Percentiles rank a stretch among this genome's conserved stretches.
Conservation (phyloP, 116 monocot genomes). For the Phalaenopsis hybrid region DNA sequence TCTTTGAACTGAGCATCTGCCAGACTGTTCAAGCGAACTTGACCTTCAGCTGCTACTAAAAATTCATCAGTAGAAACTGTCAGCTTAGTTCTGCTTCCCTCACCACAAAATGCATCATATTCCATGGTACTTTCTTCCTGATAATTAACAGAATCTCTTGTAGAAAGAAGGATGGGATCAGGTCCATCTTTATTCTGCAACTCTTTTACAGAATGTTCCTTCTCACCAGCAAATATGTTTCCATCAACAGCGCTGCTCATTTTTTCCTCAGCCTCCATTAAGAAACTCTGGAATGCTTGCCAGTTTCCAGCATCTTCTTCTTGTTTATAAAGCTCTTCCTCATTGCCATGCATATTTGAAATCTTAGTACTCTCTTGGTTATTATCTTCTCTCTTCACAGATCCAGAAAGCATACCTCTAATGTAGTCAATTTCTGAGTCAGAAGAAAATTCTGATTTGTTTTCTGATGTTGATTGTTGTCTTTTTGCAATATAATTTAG, state of each 20-base stretch:
- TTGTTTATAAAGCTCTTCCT: constrained; percentile 27
- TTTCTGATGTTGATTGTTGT: constrained; percentile 34
- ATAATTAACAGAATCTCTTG: constrained; percentile 31
- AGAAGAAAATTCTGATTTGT: constrained; percentile 52
- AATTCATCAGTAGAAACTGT: constrained; percentile 36
- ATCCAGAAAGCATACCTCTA: constrained; percentile 24
- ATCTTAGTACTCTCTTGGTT: constrained; percentile 29
- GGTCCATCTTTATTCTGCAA: constrained; percentile 24
- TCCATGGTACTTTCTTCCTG: constrained; percentile 23
- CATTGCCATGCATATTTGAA: constrained; percentile 7
- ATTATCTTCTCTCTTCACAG: constrained; percentile 40
- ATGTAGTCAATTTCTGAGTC: constrained; percentile 32
- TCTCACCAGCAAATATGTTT: constrained; percentile 65
- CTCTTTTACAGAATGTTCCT: constrained; percentile 36
- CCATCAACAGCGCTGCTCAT: constrained; percentile 24
- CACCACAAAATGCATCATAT: constrained; percentile 54
- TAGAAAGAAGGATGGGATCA: constrained; percentile 49
- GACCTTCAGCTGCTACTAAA: constrained; percentile 32
- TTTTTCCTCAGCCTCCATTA: constrained; percentile 62
- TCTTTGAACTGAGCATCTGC: constrained; percentile 31
- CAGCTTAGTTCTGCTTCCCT: constrained; percentile 23
- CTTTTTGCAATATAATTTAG: constrained; percentile 67
- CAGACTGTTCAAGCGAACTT: constrained; percentile 18
- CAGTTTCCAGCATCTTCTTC: constrained; percentile 71
- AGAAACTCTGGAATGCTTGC: constrained; percentile 84